These are phyloP conservation scores for Aeschynomene evenia DNA, from an alignment of 306 rosid species.

Conservation along the genomic window DNA sequence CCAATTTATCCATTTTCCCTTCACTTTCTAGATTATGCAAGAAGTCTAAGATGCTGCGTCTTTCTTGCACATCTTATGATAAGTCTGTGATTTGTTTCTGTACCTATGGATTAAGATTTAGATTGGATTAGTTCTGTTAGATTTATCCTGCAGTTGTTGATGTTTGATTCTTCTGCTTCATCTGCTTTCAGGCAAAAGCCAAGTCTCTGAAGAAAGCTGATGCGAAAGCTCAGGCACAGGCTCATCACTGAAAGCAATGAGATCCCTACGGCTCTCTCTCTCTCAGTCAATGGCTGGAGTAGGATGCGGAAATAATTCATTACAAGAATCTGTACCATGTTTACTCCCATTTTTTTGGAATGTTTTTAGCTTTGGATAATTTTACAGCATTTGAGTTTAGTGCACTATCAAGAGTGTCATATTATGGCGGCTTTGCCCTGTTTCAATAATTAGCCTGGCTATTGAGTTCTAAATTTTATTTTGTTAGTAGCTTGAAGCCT, in stretches of 20 bases:
- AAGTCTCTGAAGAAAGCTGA: constrained; percentile 67
- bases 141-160: neutral
- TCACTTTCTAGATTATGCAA: neutral
- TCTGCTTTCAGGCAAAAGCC: constrained; percentile 70
- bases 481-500: constrained; percentile 3
- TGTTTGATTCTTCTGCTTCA: constrained; percentile 1
- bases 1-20: neutral
- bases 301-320: constrained; percentile 55
- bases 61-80: constrained; percentile 7
- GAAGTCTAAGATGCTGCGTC: neutral
- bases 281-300: constrained; percentile 31
- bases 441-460: constrained; percentile 22
- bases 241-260: constrained; percentile 65
- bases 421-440: constrained; percentile 18
- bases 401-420: constrained; percentile 24
- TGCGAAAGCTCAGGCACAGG: constrained; percentile 40
- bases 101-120: neutral
- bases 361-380: constrained; percentile 32
- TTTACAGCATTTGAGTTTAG: constrained; percentile 39
- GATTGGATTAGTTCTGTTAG: neutral
- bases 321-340: constrained; percentile 36
- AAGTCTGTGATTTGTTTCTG: neutral
- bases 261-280: constrained; percentile 2
- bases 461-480: constrained; percentile 21
- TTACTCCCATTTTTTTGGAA: constrained; percentile 27